Evolutionary conservation across 179 eudicot genomes (phyloP).

Genomic region (Nepenthes alata): DNA sequence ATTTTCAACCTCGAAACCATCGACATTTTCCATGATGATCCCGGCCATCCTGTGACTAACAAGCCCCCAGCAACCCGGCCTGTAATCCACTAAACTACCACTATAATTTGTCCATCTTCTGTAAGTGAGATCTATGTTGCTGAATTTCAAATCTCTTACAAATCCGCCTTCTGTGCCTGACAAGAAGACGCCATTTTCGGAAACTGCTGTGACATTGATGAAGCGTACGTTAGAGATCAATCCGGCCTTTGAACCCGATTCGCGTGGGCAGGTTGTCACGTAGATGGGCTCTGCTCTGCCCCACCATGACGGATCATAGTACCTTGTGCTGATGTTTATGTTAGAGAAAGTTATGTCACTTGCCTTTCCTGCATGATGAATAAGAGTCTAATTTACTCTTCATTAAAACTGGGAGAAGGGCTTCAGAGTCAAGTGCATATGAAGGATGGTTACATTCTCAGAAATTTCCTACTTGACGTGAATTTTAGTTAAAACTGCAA

Average conservation of each 20-base stretch:
- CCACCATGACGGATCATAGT: conserved; percentile 96
- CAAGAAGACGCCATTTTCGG: conserved; percentile 85
- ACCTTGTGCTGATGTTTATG: conserved; percentile 82
- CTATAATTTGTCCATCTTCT: conserved; percentile 62
- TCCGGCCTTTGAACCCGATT: conserved; percentile 38
- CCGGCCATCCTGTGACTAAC: conserved; percentile 70
- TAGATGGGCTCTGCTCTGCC: conserved; percentile 98
- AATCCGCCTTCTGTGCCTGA: conserved; percentile 62
- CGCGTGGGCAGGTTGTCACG: conserved; percentile 74
- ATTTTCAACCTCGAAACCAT: conserved; percentile 47
- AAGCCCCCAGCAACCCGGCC: conserved; percentile 87
- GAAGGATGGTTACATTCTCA: too few relatives aligned
- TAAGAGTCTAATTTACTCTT: not conserved
- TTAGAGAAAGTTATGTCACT: conserved; percentile 79
- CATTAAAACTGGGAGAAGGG: too few relatives aligned
- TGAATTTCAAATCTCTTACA: conserved; percentile 39
- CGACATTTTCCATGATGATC: conserved; percentile 67
- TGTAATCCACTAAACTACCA: conserved; percentile 79
- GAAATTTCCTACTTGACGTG: too few relatives aligned
- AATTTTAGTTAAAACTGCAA: too few relatives aligned
- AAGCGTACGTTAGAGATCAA: conserved; percentile 60
- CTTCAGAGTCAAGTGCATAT: too few relatives aligned
- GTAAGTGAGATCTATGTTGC: conserved; percentile 48
- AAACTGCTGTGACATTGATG: conserved; percentile 67
- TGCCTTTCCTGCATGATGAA: conserved; percentile 52